phyloP scores from a whole-genome alignment of 1,139 yeast genomes.

The Saccharomyces pastorianus region DNA sequence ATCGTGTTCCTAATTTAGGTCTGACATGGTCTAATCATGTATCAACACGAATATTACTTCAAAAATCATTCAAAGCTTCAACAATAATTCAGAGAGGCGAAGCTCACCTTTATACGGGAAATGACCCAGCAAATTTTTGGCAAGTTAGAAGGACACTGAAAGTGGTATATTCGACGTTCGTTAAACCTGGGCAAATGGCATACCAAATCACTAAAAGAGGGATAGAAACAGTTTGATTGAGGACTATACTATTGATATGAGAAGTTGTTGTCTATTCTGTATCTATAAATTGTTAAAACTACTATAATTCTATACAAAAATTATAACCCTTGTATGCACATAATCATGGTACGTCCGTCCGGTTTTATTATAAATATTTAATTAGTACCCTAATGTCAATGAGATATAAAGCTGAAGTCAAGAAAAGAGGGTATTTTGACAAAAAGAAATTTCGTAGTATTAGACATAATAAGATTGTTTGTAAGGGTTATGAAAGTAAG shows the following conservation, averaged over 20 bases:
- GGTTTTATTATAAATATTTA: no score
- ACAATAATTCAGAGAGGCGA: conserved; percentile 27
- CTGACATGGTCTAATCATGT: conserved; percentile 38
- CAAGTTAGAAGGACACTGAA: conserved; percentile 33
- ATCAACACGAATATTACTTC: conserved; percentile 36
- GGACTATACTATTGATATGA: not conserved
- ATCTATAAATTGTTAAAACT: no score
- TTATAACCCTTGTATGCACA: no score
- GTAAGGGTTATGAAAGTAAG: not conserved
- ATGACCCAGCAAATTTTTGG: conserved; percentile 27
- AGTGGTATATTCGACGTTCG: conserved; percentile 35
- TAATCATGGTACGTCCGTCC: no score
- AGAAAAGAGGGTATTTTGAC: not conserved
- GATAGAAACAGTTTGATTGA: conserved; percentile 14
- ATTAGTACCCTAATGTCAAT: no score
- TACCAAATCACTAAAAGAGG: conserved; percentile 31
- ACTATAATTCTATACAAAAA: no score
- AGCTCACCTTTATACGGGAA: conserved; percentile 18
- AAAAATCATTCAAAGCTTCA: conserved; percentile 30
- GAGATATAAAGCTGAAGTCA: not conserved
- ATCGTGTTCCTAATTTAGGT: conserved; percentile 38
- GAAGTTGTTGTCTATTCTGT: no score
- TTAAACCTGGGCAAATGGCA: conserved; percentile 19
- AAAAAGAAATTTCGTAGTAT: not conserved
- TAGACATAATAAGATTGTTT: not conserved